A percentile compares a stretch with the other conserved stretches of the same genome.
These are phyloP conservation scores for Sporothrix mexicana DNA, from an alignment of 2,329 filamentous ascomycete species.

Conservation along the genomic window DNA sequence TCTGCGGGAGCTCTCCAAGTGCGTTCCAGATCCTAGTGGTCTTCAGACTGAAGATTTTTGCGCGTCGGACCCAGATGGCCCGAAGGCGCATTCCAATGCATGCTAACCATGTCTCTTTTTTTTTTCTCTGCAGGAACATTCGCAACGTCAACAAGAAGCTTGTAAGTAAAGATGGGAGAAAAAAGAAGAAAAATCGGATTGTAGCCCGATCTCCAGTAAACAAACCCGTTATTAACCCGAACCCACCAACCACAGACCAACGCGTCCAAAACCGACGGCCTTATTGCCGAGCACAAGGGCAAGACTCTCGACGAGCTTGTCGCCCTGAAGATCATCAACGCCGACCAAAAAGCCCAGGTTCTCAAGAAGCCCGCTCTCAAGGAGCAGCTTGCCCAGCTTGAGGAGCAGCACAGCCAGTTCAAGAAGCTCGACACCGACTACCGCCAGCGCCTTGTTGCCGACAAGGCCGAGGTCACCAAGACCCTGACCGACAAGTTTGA, in stretches of 20 bases:
- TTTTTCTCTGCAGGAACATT: constrained; percentile 67
- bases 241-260: constrained; percentile 57
- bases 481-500: constrained; percentile 57
- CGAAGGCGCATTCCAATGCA: neutral
- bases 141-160: constrained; percentile 95
- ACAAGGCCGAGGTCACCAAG: constrained; percentile 67
- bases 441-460: constrained; percentile 62
- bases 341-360: constrained; percentile 77
- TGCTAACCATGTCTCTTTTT: constrained; percentile 3
- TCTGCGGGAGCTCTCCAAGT: constrained; percentile 92
- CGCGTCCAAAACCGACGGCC: constrained; percentile 72
- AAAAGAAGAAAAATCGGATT: neutral
- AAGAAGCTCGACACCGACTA: constrained; percentile 78
- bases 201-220: neutral
- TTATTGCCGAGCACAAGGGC: constrained; percentile 71
- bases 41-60: neutral
- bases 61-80: neutral
- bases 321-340: constrained; percentile 73
- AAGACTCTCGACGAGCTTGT: constrained; percentile 77
- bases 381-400: constrained; percentile 69
- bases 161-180: constrained; percentile 58
- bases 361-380: constrained; percentile 77
- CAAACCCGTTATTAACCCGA: neutral
- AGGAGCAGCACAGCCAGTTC: constrained; percentile 76
- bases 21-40: constrained; percentile 44